Evolutionary conservation across 108 stramenopile species (phyloP), one percentile per base, ranked within the genome.

Genomic region (Nitzschia palea): DNA sequence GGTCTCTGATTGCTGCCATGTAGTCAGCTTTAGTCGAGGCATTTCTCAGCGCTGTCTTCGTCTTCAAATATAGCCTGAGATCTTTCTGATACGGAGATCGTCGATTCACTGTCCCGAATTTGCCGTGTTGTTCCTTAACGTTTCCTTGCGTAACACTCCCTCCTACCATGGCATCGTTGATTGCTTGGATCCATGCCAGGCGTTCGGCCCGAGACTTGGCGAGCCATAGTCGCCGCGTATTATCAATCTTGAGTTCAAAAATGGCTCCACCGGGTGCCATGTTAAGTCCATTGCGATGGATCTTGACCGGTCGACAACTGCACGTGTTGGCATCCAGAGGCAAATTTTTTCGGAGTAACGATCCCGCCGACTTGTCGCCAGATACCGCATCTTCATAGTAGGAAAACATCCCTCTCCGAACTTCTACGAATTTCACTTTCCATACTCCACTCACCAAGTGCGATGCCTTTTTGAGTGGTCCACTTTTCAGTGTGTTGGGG

Each of bases 341-440:
- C 62, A 92, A 67, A 36, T 87, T 83, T 59, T 89, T 92, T 28
- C 85, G 86, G 10, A 76, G 44, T 56, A 84, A 73, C 15, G 69
- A 44, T 37, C 58, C 75, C 8, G 59, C 43, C 43, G 52, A 55
- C 44, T 71, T 62, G 58, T 80, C 65, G 27, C 71, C 74, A 10
- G 75, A 74, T 9, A 60, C 56, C 9, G 58, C 57, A 53, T 80
- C 79, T 55, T 86, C 84, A 58, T 78, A 91, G 45, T 91, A 91
- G 33, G 82, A 81, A 29, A 91, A 88, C 55, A 86, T 77, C 15
- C 91, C 91, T 44, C 78, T 67, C 29, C 89, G 67, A 37, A 93
- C 75, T 74, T 93, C 91, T 3, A 88, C 84, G 67, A 74, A 87
- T 56, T 90, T 93, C 43, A 80, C 80, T 61, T 84, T 88, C 91